Base-by-base conservation (phyloP, 345 rosid species). In the Cardamine resedifolia region DNA sequence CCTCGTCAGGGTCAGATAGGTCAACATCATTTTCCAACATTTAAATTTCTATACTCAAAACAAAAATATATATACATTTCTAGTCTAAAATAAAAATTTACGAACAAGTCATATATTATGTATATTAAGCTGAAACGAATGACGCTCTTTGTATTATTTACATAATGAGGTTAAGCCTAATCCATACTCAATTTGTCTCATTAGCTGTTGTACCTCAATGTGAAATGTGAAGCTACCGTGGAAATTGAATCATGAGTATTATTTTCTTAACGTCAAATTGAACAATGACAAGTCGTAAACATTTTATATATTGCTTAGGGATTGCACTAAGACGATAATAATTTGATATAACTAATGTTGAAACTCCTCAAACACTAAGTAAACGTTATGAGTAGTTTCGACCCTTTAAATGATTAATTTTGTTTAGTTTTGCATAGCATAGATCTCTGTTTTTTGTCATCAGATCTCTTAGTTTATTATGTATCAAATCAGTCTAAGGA, bases 21-120 rank as follows among this genome's bases (percentile, higher is more conserved):
- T 75, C 79, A 53, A 50, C 79, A 68, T 75, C 79, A 75, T 68
- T 68, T 75, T 45, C 74, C 74, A 75, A 75, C 79, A 75, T 68
- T 75, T 75, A 31, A 1, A 39, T 18, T 61, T 75, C 26, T 41
- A 11, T 67, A 67, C 59, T 51, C 73, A 27, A 50, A 47, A 27
- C 14, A 47, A 26, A 47, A 65, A 15, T 14, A 6, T 30, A 30
- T 1, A 1, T 36, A 39, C 51, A 26, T 27, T 27, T 65, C 51
- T 19, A 58, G 61, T 66, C 61, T 49, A 5, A 47, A 59, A 58
- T 56, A 26, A 18, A 18, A 45, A 48, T 33, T 10, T n/a, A 58
- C 66, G 45, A 39, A 38, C 53, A 65, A 45, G 51, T 19, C 18
- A 47, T 47, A 14, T 26, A 36, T 45, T 43, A 41, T 41, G 21